A percentile compares a stretch with the other conserved stretches of the same genome.
These are phyloP conservation scores for Lactarius evosmus DNA, from an alignment of 768 basidiomycete genomes.

Conservation along the genomic window DNA sequence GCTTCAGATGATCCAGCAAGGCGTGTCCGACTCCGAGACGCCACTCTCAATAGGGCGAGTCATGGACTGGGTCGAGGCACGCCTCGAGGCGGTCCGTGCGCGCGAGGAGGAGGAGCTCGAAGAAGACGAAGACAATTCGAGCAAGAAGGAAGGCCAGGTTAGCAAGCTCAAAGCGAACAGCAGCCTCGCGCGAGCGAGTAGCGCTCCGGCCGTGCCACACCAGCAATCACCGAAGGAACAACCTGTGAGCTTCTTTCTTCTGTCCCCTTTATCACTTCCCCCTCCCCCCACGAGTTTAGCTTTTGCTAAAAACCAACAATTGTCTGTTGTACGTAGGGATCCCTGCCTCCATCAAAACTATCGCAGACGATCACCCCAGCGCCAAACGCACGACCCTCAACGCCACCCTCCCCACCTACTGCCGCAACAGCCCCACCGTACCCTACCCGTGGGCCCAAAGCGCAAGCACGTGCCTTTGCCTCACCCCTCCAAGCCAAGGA, in stretches of 20 bases:
- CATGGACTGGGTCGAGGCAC: slow-evolving; percentile 83
- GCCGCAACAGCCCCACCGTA: slow-evolving; percentile 20
- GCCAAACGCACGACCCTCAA: slow-evolving; percentile 24
- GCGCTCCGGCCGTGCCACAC: slow-evolving; percentile 27
- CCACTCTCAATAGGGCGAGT: slow-evolving; percentile 65
- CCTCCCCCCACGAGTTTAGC: neutral
- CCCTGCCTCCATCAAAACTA: slow-evolving; percentile 36
- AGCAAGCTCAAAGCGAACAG: slow-evolving; percentile 29
- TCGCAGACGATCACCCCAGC: slow-evolving; percentile 27
- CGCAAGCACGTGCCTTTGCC: slow-evolving; percentile 26
- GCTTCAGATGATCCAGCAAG: slow-evolving; percentile 78
- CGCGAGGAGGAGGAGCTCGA: slow-evolving; percentile 82
- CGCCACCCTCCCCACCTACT: slow-evolving; percentile 34
- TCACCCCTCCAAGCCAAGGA: slow-evolving; percentile 19
- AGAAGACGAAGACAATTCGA: slow-evolving; percentile 67
- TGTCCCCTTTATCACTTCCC: slow-evolving; percentile 13
- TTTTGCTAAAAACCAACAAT: neutral
- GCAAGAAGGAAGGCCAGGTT: slow-evolving; percentile 32
- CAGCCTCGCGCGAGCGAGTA: slow-evolving; percentile 28
- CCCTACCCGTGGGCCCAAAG: slow-evolving; percentile 25
- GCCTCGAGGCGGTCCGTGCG: slow-evolving; percentile 70
- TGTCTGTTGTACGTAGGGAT: slow-evolving; percentile 36
- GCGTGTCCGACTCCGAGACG: slow-evolving; percentile 56
- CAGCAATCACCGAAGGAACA: slow-evolving; percentile 15
- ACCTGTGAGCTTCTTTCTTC: slow-evolving; percentile 29